These are phyloP conservation scores for Letharia lupina DNA, from an alignment of 495 filamentous ascomycete genomes.

Conservation along the genomic window DNA sequence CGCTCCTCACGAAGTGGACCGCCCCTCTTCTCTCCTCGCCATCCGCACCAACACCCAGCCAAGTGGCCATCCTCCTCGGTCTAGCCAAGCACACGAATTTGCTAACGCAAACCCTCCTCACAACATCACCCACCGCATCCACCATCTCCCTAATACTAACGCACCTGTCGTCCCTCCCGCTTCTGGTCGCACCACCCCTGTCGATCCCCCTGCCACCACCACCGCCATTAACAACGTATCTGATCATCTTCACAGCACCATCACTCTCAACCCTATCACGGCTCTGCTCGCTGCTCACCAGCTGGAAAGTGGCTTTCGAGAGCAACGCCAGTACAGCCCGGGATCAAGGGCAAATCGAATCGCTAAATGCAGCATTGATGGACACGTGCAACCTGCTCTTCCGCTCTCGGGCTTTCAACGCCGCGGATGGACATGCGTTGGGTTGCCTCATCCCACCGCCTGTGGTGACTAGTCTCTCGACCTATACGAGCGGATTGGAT, in stretches of 20 bases:
- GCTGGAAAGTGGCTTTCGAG: conserved; percentile 72
- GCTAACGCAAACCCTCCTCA: conserved; percentile 55
- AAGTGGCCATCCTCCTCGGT: conserved; percentile 31
- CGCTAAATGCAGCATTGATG: conserved; percentile 83
- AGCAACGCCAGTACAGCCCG: conserved; percentile 23
- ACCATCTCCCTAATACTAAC: conserved; percentile 50
- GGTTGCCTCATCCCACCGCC: conserved; percentile 58
- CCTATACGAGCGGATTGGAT: conserved; percentile 37
- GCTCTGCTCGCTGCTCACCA: conserved; percentile 56
- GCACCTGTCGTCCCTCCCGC: conserved; percentile 57
- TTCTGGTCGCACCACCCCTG: conserved; percentile 31
- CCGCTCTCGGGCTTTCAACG: conserved; percentile 66
- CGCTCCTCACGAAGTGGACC: conserved; percentile 63
- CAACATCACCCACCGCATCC: conserved; percentile 29
- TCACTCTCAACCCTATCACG: conserved; percentile 58
- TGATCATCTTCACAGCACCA: conserved; percentile 50
- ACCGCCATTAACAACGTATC: conserved; percentile 65
- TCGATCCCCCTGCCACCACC: conserved; percentile 50
- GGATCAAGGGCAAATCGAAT: conserved; percentile 23
- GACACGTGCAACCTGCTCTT: conserved; percentile 83
- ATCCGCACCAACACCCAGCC: conserved; percentile 11
- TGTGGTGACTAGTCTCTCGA: conserved; percentile 40
- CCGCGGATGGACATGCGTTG: conserved; percentile 57
- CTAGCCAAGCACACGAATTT: conserved; percentile 53
- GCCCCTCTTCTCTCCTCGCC: conserved; percentile 31